Conservation (phyloP, 2,329 filamentous ascomycete genomes). For the Aspergillus sp. region DNA sequence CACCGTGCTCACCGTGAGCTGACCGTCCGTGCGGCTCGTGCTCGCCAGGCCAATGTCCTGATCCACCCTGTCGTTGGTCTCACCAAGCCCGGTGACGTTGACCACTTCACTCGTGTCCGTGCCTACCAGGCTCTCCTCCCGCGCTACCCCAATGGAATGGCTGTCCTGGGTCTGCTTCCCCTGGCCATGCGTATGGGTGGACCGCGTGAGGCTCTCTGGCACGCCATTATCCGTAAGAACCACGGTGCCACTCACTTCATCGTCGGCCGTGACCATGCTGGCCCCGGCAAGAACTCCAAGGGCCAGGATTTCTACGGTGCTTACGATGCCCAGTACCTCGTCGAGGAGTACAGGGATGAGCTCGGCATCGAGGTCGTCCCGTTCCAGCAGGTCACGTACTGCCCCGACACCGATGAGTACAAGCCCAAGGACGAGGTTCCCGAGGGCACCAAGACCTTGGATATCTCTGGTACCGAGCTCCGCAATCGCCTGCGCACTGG, state of each 20-base stretch:
- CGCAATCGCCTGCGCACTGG: conserved; percentile 83
- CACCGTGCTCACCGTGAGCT: conserved; percentile 96
- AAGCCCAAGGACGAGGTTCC: conserved; percentile 82
- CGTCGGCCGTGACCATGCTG: conserved; percentile 94
- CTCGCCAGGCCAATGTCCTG: conserved; percentile 93
- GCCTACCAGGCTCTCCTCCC: conserved; percentile 96
- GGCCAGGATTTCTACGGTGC: conserved; percentile 96
- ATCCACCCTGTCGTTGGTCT: conserved; percentile 98
- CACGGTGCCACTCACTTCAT: conserved; percentile 99
- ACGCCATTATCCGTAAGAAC: conserved; percentile 99
- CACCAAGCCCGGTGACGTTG: conserved; percentile 98
- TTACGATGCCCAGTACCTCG: conserved; percentile 91
- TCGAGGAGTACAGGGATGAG: conserved; percentile 93
- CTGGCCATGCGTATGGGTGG: conserved; percentile 99
- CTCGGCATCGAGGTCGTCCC: conserved; percentile 97
- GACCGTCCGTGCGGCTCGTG: conserved; percentile 90
- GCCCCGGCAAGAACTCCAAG: conserved; percentile 95
- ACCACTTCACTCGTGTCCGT: conserved; percentile 98
- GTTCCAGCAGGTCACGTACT: conserved; percentile 99
- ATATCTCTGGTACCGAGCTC: conserved; percentile 84
- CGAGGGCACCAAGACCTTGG: conserved; percentile 71
- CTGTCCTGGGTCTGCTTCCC: conserved; percentile 84
- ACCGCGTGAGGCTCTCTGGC: conserved; percentile 97
- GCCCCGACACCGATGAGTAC: conserved; percentile 96
- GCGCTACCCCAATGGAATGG: conserved; percentile 98